Conservation (phyloP, 495 filamentous ascomycete genomes). For the Hyphodiscus hymeniophilus region DNA sequence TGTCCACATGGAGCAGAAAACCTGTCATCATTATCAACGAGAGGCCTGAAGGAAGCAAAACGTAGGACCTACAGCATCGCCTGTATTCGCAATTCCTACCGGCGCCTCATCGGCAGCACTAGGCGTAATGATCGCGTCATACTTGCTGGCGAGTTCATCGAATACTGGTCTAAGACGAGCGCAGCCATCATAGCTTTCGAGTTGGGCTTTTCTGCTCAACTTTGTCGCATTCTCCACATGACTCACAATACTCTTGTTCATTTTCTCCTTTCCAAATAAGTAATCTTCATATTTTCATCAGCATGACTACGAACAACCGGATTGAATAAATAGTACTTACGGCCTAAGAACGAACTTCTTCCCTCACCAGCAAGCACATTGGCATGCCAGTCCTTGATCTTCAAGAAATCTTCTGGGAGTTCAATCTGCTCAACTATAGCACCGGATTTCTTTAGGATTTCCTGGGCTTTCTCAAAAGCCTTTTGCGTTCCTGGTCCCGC, state of each 20-base stretch:
- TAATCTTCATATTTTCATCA: conserved; percentile 27
- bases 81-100: conserved; percentile 34
- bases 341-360: conserved; percentile 31
- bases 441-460: conserved; percentile 31
- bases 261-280: conserved; percentile 29
- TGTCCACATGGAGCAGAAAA: conserved; percentile 20
- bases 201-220: conserved; percentile 30
- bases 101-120: conserved; percentile 43
- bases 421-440: conserved; percentile 39
- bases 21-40: conserved; percentile 2
- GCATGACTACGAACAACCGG: no score
- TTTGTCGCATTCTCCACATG: conserved; percentile 36
- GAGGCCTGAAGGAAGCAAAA: conserved; percentile 17
- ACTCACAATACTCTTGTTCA: conserved; percentile 28
- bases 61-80: conserved; percentile 31
- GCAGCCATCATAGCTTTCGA: conserved; percentile 35
- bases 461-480: conserved; percentile 33
- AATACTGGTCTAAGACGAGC: conserved; percentile 37
- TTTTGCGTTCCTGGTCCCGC: conserved; percentile 37
- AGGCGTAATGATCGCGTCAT: conserved; percentile 40
- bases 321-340: conserved; percentile 11
- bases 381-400: conserved; percentile 33
- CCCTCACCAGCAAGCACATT: conserved; percentile 34
- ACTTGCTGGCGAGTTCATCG: conserved; percentile 36
- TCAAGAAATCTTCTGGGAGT: conserved; percentile 35